A percentile compares a stretch with the other conserved stretches of the same genome.
Evolutionary conservation across 2,329 filamentous ascomycete genomes (phyloP).

Genomic region (Onygenales sp.): DNA sequence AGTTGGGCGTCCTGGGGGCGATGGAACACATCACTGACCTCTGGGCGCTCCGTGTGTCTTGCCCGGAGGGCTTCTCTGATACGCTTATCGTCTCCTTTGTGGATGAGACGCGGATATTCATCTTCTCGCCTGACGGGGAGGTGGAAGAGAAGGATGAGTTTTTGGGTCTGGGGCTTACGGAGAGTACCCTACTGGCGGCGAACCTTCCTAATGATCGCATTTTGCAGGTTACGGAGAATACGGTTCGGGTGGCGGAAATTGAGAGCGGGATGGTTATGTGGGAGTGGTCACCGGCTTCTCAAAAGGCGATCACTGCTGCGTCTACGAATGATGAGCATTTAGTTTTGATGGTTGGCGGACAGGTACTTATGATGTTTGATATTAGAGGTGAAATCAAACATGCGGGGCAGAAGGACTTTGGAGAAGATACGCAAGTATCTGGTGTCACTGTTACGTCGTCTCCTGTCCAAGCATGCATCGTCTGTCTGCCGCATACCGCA

Average conservation of each 20-base stretch:
- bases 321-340: slow-evolving; percentile 63
- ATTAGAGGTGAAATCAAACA: slow-evolving; percentile 49
- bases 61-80: slow-evolving; percentile 44
- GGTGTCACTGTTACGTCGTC: slow-evolving; percentile 67
- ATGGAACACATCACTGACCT: slow-evolving; percentile 65
- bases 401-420: slow-evolving; percentile 51
- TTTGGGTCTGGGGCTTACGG: slow-evolving; percentile 57
- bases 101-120: slow-evolving; percentile 73
- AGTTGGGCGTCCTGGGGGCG: slow-evolving; percentile 71
- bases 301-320: slow-evolving; percentile 61
- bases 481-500: slow-evolving; percentile 83
- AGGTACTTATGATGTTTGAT: slow-evolving; percentile 59
- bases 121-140: slow-evolving; percentile 62
- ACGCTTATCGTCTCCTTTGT: slow-evolving; percentile 72
- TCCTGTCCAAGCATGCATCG: slow-evolving; percentile 58
- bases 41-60: slow-evolving; percentile 54
- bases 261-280: slow-evolving; percentile 38
- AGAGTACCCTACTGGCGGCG: slow-evolving; percentile 61
- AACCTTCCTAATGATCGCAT: slow-evolving; percentile 56
- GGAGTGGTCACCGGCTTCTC: slow-evolving; percentile 34
- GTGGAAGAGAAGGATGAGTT: slow-evolving; percentile 81
- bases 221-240: slow-evolving; percentile 64
- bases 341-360: slow-evolving; percentile 67
- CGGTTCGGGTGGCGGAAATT: slow-evolving; percentile 50
- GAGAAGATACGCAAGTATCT: slow-evolving; percentile 66